Base-by-base conservation (phyloP, 169 alveolate species). In the Eimeria zaria region DNA sequence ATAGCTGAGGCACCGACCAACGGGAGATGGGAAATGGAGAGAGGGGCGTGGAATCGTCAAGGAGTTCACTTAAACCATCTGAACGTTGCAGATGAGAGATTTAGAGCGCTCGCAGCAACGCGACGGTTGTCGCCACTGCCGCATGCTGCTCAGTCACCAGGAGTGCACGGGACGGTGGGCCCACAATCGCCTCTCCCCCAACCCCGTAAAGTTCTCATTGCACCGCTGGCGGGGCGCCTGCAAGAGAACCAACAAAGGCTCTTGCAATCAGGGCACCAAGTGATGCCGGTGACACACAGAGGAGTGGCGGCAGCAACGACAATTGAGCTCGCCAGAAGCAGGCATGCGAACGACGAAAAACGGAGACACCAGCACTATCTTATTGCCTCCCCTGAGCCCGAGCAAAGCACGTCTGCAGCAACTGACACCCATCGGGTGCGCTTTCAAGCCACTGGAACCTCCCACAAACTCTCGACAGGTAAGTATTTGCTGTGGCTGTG, bases 261-360 rank as follows among this genome's bases (percentile, higher is more conserved):
- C 48, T 62, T 60, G 83, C 93, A 85, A 48, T 27, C 67, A 24
- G 64, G 58, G 80, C 80, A 85, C n/a, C 81, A 58, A 36, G 78
- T 85, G 39, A 76, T 85, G 93, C 93, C 93, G 1, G 69, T 85
- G 60, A 85, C 93, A 62, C 33, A 85, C 60, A 85, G 93, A 44
- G 93, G 93, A 22, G 93, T 85, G n/a, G 93, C 93, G 41, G 93
- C 93, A 85, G 93, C 93, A 48, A 85, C 81, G 62, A 85, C 93
- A 20, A 85, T 85, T 48, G 83, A 85, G 80, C 41, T 85, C 6
- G 93, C 80, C 78, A 58, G 60, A 44, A 85, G 44, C 74, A 58
- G 93, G 44, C 93, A 85, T 48, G 93, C 93, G 44, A 85, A 55
- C 16, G 93, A 85, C 9, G 93, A 58, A 27, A 33, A 24, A 46